Percentiles rank a stretch among this genome's conserved stretches.
phyloP scores from a whole-genome alignment of 805 yeast species.

The Lipomyces sp. region DNA sequence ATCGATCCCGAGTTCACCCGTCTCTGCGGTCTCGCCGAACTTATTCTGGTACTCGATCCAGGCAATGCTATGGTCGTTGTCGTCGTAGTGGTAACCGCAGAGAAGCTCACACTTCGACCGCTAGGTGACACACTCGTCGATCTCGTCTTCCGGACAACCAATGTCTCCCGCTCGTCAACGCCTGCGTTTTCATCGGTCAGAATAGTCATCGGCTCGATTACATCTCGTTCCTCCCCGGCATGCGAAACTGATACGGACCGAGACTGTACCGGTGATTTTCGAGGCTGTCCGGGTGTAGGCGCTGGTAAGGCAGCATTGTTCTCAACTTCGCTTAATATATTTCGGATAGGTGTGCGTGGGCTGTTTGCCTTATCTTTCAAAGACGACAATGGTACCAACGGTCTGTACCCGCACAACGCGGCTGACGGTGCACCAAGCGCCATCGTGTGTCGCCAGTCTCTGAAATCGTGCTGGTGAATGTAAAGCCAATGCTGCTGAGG shows the following conservation, averaged over 20 bases:
- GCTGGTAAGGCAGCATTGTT: conserved; percentile 81
- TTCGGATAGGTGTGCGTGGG: conserved; percentile 70
- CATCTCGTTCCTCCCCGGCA: conserved; percentile 19
- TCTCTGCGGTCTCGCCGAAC: conserved; percentile 9
- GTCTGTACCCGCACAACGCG: conserved; percentile 41
- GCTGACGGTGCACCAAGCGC: conserved; percentile 39
- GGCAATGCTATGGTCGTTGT: conserved; percentile 24
- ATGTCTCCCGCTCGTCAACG: conserved; percentile 5
- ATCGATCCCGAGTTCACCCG: conserved; percentile 24
- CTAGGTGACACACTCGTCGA: conserved; percentile 27
- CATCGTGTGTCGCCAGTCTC: conserved; percentile 84
- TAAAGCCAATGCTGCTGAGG: conserved; percentile 99
- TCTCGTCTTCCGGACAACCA: conserved; percentile 32
- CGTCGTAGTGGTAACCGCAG: conserved; percentile 35
- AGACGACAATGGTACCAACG: conserved; percentile 23
- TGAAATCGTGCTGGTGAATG: conserved; percentile 90
- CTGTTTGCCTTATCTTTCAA: conserved; percentile 18
- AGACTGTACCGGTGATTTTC: conserved; percentile 53
- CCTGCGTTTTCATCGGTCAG: conserved; percentile 10
- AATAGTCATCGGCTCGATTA: neutral
- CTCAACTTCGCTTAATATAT: conserved; percentile 70
- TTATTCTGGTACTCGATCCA: conserved; percentile 8
- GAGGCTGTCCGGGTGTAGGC: conserved; percentile 96
- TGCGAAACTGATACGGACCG: conserved; percentile 14
- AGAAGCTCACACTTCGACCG: conserved; percentile 33